Evolutionary conservation across 164 flowering plant species (phyloP).

Genomic region (Santalum album): DNA sequence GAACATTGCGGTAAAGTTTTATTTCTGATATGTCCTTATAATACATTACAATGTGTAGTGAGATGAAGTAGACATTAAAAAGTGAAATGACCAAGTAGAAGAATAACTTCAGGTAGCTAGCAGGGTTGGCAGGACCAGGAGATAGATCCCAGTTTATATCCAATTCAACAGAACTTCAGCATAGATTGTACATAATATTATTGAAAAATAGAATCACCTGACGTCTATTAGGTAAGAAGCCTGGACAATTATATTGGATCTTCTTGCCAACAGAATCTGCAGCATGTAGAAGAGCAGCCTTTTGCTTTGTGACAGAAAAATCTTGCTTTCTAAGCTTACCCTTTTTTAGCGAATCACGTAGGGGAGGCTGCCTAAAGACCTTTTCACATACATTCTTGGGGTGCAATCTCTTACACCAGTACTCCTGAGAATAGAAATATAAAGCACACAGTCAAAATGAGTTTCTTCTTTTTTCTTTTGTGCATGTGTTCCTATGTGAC

Average conservation of each 20-base stretch:
- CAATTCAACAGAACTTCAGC: not conserved
- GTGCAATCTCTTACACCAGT: constrained; percentile 95
- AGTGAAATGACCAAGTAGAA: not conserved
- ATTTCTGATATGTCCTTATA: too few relatives aligned
- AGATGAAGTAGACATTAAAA: too few relatives aligned
- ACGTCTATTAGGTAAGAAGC: constrained; percentile 84
- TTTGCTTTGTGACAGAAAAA: constrained; percentile 61
- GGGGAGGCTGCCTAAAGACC: constrained; percentile 84
- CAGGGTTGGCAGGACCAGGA: too few relatives aligned
- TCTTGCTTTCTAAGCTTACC: constrained; percentile 72
- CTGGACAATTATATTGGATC: constrained; percentile 85
- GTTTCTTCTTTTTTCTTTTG: not conserved
- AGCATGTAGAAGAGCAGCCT: constrained; percentile 54
- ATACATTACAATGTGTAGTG: too few relatives aligned
- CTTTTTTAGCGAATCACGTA: constrained; percentile 65
- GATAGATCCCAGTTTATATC: too few relatives aligned
- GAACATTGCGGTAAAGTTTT: too few relatives aligned
- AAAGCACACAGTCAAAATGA: not conserved
- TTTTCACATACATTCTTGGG: constrained; percentile 92
- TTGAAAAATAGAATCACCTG: constrained; percentile 47
- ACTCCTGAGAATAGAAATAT: constrained; percentile 49
- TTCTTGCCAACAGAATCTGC: constrained; percentile 82
- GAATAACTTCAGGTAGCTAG: not conserved
- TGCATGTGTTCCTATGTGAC: too few relatives aligned
- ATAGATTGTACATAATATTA: not conserved